Base-by-base conservation (phyloP, 106 monocot species). In the Dendrobium huoshanense region DNA sequence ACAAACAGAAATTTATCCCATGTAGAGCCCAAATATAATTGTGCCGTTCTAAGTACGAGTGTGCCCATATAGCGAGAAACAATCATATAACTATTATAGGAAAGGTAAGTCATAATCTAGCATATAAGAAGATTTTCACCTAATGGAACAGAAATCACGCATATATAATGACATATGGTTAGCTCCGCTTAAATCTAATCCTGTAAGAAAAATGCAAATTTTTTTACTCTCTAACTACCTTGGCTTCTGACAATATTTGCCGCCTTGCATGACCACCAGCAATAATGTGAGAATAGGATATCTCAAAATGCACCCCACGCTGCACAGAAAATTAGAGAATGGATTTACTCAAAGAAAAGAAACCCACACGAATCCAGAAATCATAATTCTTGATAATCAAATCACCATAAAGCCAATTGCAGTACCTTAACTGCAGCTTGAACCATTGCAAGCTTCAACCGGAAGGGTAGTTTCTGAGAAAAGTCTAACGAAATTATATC, bases 291-390 rank as follows among this genome's bases (percentile, higher is more conserved):
- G 92, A 89, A 59, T 95, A 95, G 41, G 84, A 84, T 31, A 98
- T 86, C 81, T 98, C 91, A 75, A 98, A 95, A 85, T 91, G 85
- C n/a, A 98, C 29, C 7, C 98, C 92, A 61, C 88, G 92, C 95
- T 98, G 92, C 79, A 87, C 15, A 78, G 7, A 85, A 51, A 73
- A 20, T 72, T 51, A 56, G 19, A 58, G 61, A 72, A 17, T 5
- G 74, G n/a, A 74, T 72, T 24, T 44, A 19, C 56, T 4, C 22
- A 29, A 11, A 67, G 76, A 75, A 15, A 27, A 17, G 13, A 15
- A 56, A 56, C 56, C 3, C 19, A 17, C 13, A 15, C 9, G 56
- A 56, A 11, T 56, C 42, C 31, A 72, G 11, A 74, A 73, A 79
- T 65, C n/a, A 54, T 54, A 61, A 19, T 55, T 43, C 20, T 68